Evolutionary conservation across 768 basidiomycete genomes (phyloP).

Genomic region (Paxillus rubicundulus): DNA sequence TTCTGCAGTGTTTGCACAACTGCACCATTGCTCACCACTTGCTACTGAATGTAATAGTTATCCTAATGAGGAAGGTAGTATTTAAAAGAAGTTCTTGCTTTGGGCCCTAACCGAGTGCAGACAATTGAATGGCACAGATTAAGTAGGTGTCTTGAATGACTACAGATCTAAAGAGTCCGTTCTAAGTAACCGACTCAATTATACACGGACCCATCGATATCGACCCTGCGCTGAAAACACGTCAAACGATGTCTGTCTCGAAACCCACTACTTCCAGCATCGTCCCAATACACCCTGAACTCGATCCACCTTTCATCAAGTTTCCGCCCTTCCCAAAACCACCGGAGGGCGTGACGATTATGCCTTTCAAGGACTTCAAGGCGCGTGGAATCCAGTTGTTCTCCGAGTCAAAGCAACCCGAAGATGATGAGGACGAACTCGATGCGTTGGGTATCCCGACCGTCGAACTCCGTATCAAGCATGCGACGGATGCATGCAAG

Average conservation of each 20-base stretch:
- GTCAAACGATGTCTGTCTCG: conserved; percentile 18
- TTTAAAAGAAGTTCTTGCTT: background rate
- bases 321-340: conserved; percentile 50
- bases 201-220: conserved; percentile 7
- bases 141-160: conserved; percentile 14
- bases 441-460: conserved; percentile 71
- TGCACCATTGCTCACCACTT: background rate
- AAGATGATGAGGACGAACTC: conserved; percentile 44
- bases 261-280: conserved; percentile 18
- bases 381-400: conserved; percentile 56
- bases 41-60: background rate
- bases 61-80: conserved; percentile 18
- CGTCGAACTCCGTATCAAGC: conserved; percentile 49
- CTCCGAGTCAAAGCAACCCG: conserved; percentile 32
- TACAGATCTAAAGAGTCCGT: background rate
- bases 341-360: conserved; percentile 46
- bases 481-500: conserved; percentile 55
- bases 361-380: conserved; percentile 56
- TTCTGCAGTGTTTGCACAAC: background rate
- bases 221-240: conserved; percentile 13
- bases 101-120: no score
- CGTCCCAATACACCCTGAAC: background rate
- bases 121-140: conserved; percentile 1
- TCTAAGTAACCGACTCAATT: conserved; percentile 15
- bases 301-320: conserved; percentile 23